Evolutionary conservation across 2,329 filamentous ascomycete species (phyloP), one percentile per base, ranked within the genome.

Genomic region (Botrytis deweyae): DNA sequence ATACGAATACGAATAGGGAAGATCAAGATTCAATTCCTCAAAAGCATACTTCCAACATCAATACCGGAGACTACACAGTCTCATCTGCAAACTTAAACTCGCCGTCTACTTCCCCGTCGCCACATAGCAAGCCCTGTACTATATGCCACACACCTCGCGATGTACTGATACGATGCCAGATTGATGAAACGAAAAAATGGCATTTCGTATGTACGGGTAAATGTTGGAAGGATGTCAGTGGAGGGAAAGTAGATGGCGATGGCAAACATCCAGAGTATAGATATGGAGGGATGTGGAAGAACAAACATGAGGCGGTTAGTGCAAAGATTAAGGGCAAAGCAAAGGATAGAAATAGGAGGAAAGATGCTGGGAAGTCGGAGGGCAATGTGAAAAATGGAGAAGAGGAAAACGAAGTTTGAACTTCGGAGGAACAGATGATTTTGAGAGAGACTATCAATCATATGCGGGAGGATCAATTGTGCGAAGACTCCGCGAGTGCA

Each of bases 211-310:
- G 73, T 63, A 75, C 75, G 8, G 72, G 65, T 64, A 71, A 38
- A 59, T 65, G 67, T 46, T 71, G 59, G 72, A 58, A 29, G 38
- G 42, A 58, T 58, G 72, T 65, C 3, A 73, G 58, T 46, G 72
- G 44, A n/a, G 59, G 72, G 12, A 42, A 22, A 71, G 68, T 67
- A 12, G 76, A 77, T 68, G 76, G 76, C 1, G 70, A 72, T 62
- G 40, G 25, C 3, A 40, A 25, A 2, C 64, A 75, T 63, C 64
- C 46, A n/a, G 44, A 46, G 40, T 77, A 75, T 66, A 63, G 62
- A 46, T 77, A 77, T 64, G 76, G 76, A 1, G 76, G 73, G 6
- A 77, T 75, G 75, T 77, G 76, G 76, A 76, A 75, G 70, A 75
- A 77, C 58, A 77, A 76, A 20, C 73, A 77, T 61, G 75, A 77